Evolutionary conservation across 2,329 filamentous ascomycete genomes (phyloP).

Genomic region (Purpureocillium takamizusanense): DNA sequence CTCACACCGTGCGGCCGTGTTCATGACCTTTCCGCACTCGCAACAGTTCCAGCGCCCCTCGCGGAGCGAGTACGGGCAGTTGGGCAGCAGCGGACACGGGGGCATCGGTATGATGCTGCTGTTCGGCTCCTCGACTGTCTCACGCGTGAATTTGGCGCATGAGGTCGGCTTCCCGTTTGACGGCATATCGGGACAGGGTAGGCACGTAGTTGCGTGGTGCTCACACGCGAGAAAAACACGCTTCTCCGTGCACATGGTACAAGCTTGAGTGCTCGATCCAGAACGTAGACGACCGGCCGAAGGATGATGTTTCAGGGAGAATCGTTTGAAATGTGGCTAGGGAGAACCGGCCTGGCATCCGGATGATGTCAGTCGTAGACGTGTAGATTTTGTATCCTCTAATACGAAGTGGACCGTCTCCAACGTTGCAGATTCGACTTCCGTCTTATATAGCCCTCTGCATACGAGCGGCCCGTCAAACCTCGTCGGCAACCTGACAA

Average conservation of each 20-base stretch:
- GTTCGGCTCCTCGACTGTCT: conserved; percentile 36
- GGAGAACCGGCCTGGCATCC: too few species aligned
- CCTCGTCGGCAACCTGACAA: too few species aligned
- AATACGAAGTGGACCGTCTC: too few species aligned
- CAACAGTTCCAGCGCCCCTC: conserved; percentile 46
- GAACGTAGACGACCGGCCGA: too few species aligned
- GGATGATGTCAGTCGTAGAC: too few species aligned
- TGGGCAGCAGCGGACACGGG: conserved; percentile 32
- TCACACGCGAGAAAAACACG: conserved; percentile 25
- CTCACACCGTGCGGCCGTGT: conserved; percentile 38
- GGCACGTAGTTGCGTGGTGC: conserved; percentile 35
- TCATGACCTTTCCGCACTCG: conserved; percentile 46
- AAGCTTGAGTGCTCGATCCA: background rate
- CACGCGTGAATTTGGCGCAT: conserved; percentile 34
- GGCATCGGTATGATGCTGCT: conserved; percentile 27
- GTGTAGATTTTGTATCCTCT: too few species aligned
- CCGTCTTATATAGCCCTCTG: too few species aligned
- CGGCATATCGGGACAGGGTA: conserved; percentile 35
- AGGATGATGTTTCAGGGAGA: too few species aligned
- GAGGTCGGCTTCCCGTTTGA: conserved; percentile 11
- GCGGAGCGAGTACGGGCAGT: conserved; percentile 40
- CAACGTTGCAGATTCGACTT: too few species aligned
- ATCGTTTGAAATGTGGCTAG: too few species aligned
- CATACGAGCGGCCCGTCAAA: too few species aligned
- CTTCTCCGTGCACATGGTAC: conserved; percentile 2